Evolutionary conservation across 176 grass and related monocot species (phyloP).

Genomic region (Cocos nucifera): DNA sequence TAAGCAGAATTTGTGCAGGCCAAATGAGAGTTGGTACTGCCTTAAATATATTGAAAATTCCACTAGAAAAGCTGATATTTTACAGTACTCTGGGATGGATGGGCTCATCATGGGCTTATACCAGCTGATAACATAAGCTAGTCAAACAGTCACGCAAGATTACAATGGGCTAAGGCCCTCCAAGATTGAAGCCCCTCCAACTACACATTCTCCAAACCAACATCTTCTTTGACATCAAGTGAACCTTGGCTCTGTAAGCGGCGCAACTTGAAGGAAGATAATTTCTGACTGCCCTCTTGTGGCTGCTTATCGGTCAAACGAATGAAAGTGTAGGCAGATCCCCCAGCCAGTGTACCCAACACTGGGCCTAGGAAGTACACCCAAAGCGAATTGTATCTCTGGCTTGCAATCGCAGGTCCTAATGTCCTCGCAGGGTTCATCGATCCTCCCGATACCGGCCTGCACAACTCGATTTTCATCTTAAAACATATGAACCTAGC

Average conservation of each 20-base stretch:
- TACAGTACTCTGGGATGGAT: too few relatives aligned
- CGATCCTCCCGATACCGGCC: slow-evolving; percentile 90
- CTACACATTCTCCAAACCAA: too few relatives aligned
- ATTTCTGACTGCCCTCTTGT: slow-evolving; percentile 18
- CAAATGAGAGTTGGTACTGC: too few relatives aligned
- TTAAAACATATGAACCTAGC: neutral
- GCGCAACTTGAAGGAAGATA: slow-evolving; percentile 86
- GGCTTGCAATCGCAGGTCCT: slow-evolving; percentile 86
- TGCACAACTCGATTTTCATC: slow-evolving; percentile 27
- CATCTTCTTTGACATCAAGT: too few relatives aligned
- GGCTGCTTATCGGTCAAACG: slow-evolving; percentile 34
- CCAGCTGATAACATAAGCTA: too few relatives aligned
- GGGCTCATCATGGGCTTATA: too few relatives aligned
- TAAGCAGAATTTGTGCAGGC: too few relatives aligned
- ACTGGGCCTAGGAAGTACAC: slow-evolving; percentile 87
- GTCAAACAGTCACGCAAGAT: too few relatives aligned
- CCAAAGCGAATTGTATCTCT: slow-evolving; percentile 58
- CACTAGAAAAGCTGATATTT: too few relatives aligned
- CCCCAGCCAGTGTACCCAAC: slow-evolving; percentile 57
- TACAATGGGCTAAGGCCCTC: too few relatives aligned
- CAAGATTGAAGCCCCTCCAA: too few relatives aligned
- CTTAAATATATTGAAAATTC: too few relatives aligned
- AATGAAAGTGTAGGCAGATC: slow-evolving; percentile 60
- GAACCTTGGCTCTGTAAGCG: slow-evolving; percentile 58
- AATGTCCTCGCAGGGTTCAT: slow-evolving; percentile 97